Evolutionary conservation across 495 filamentous ascomycete species (phyloP), one percentile per base, ranked within the genome.

Genomic region (Xylaria cubensis): DNA sequence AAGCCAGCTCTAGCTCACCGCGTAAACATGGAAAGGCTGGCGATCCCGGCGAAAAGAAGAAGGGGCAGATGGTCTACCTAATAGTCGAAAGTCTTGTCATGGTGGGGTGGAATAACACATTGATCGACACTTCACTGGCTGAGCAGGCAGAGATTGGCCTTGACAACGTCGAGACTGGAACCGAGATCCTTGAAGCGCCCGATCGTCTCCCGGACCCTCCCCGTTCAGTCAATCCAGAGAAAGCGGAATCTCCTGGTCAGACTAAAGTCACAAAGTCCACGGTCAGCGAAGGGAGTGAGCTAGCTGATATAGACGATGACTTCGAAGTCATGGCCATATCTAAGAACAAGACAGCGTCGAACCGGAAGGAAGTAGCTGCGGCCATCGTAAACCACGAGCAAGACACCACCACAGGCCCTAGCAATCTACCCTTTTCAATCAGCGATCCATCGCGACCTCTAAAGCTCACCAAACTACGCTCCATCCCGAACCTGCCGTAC

Each of bases 401-500:
- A 12, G 15, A 24, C 32, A 53, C 56, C 21, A 32, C 65, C 9
- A n/a, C 72, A 7, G 36, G 53, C 19, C 13, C 58, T 13, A 55
- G 34, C 32, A 29, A 68, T 6, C 74, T 74, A 13, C 70, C 77
- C 50, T 80, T 77, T 78, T 72, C 74, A 12, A 74, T 74, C 32
- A 75, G 73, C 42, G 67, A 81, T 39, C 75, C 73, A 0, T 72
- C 74, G 26, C 70, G 69, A 0, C 80, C 82, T 32, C 61, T 82
- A 51, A 84, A 82, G 72, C 81, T 86, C 15, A 85, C 83, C 2
- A 72, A 76, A 29, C 78, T 85, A 64, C 74, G 79, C 34, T 67
- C 78, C 1, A 82, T 86, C 48, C 83, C 85, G 1, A 74, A 79
- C 64, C 78, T 86, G 12, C 83, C 81, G 1, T 84, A 83, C 79